Base-by-base conservation (phyloP, 495 filamentous ascomycete species). In the Parachaetomium inaequale region DNA sequence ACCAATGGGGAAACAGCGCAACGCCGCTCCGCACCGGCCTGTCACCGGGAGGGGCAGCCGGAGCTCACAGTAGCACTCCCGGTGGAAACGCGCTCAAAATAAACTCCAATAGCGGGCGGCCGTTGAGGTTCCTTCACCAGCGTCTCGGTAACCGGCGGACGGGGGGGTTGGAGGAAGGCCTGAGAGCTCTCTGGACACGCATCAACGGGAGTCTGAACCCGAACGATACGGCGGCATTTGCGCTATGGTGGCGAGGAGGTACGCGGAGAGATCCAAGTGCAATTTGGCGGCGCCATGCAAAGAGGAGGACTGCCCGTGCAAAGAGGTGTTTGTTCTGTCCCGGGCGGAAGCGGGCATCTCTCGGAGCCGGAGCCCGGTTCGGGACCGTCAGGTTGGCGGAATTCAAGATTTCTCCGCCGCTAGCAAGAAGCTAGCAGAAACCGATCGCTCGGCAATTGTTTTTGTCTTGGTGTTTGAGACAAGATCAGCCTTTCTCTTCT, bases 61-160 rank as follows among this genome's bases (percentile, higher is more conserved):
- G 61, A 17, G 36, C 17, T 40, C n/a, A n/a, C n/a, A 43, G 60
- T 63, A n/a, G 61, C 36, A 59, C 47, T 52, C 46, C 25, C 34
- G 32, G 61, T 59, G 55, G 31, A 51, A 58, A 21, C 43, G 28
- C 26, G 29, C 61, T 55, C 23, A 63, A 63, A 63, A 63, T 63
- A 63, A 47, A 53, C 36, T 21, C 61, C 55, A 59, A 54, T 58
- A 6, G 34, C 36, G 25, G 21, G 5, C 10, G 38, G 26, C 19
- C 26, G n/a, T 47, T 11, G 19, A 43, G 32, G 55, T 36, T 34
- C 55, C 49, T 45, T 54, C 32, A 32, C 47, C 54, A 14, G 31
- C 7, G 45, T 26, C 25, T 46, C 14, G 58, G 43, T 23, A 59
- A 43, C 40, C 17, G n/a, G 40, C n/a, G 36, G 36, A 40, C 17